A percentile compares a stretch with the other conserved stretches of the same genome.
These are phyloP conservation scores for Blastocystis sp. DNA, from an alignment of 352 stramenopile species.

Conservation along the genomic window DNA sequence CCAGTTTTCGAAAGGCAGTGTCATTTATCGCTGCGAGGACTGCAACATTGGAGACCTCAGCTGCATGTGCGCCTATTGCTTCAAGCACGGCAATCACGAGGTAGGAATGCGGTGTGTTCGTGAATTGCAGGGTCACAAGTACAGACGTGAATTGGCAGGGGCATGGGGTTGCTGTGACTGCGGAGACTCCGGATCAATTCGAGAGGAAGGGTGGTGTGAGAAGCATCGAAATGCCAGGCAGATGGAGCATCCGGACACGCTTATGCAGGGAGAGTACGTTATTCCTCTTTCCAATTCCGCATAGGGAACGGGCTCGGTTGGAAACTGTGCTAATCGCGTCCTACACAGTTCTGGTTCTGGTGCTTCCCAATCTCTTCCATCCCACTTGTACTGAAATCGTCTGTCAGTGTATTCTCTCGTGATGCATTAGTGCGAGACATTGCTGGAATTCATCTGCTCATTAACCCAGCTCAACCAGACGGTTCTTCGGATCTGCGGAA, in stretches of 20 bases:
- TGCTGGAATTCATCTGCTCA: not conserved
- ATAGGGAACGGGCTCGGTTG: not conserved
- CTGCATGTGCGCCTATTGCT: constrained; percentile 7
- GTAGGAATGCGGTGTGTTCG: not conserved
- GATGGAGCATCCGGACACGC: not conserved
- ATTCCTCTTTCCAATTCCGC: not conserved
- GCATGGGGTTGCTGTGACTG: constrained; percentile 7
- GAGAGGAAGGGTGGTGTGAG: constrained; percentile 15
- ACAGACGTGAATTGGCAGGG: not conserved
- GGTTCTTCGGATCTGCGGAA: not conserved
- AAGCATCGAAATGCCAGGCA: not conserved
- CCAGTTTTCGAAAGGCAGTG: not conserved
- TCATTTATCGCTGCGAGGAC: constrained; percentile 6
- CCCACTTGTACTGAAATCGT: too few species aligned
- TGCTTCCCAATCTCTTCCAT: too few species aligned
- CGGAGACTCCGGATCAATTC: not conserved
- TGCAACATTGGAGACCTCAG: not conserved
- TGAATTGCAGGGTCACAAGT: not conserved
- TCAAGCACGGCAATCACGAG: not conserved
- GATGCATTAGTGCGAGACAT: not conserved
- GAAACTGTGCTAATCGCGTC: not conserved
- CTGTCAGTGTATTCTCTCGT: too few species aligned
- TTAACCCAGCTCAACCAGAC: not conserved
- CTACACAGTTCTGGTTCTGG: not conserved
- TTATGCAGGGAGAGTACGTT: not conserved